These are phyloP conservation scores for Dioszegia aurantiaca DNA, from an alignment of 768 basidiomycete species.

Conservation along the genomic window DNA sequence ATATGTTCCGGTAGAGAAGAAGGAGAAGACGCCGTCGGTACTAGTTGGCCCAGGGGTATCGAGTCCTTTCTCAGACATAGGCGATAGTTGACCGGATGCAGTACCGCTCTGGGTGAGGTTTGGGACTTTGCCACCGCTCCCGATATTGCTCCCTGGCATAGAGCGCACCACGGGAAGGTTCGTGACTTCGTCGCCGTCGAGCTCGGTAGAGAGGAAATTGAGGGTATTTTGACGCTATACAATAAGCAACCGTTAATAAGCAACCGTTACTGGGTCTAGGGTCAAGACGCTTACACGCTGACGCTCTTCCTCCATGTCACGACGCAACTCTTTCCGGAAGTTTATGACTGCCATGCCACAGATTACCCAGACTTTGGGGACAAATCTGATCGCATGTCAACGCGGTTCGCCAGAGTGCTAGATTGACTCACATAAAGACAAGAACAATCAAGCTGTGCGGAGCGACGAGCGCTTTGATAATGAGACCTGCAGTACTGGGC, in stretches of 20 bases:
- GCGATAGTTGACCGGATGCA: neutral
- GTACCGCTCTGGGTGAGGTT: neutral
- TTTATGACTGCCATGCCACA: conserved; percentile 1
- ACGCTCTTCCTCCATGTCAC: conserved; percentile 3
- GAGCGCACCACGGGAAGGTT: neutral
- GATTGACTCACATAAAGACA: conserved; percentile 5
- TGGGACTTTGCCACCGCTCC: neutral
- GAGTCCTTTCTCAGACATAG: neutral
- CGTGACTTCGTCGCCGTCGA: neutral
- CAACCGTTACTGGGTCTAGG: no score
- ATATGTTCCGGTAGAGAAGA: neutral
- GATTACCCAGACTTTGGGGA: conserved; percentile 13
- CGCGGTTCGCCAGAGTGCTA: no score
- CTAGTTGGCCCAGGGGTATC: no score
- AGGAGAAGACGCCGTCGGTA: no score
- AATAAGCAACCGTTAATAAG: no score
- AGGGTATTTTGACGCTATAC: conserved; percentile 10
- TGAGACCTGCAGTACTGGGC: conserved; percentile 1
- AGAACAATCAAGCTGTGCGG: neutral
- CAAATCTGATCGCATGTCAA: neutral
- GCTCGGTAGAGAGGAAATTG: neutral
- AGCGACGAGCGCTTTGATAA: conserved; percentile 7
- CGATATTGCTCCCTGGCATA: no score
- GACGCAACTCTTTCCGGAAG: conserved; percentile 1
- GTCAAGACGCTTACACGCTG: neutral